These are phyloP conservation scores for Syncephalastrum sp. DNA, from an alignment of 371 early-diverging fungal genomes.

Conservation along the genomic window DNA sequence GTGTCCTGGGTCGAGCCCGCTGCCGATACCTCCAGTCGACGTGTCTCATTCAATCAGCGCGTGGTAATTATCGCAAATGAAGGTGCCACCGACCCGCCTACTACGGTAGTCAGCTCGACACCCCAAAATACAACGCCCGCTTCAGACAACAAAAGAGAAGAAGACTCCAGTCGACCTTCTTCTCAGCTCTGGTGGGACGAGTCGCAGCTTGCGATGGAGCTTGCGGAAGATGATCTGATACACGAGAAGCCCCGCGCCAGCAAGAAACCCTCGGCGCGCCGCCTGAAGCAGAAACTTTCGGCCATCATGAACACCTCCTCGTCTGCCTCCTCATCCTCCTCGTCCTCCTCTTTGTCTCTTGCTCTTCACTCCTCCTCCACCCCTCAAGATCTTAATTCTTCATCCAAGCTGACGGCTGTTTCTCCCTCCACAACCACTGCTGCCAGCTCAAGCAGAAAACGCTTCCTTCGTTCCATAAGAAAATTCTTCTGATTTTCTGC, in stretches of 20 bases:
- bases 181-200: conserved; percentile 14
- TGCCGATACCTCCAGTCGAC: conserved; percentile 11
- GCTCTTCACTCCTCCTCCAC: no score
- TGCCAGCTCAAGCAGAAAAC: no score
- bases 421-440: no score
- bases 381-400: no score
- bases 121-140: not conserved
- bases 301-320: conserved; percentile 4
- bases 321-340: conserved; percentile 8
- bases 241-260: conserved; percentile 2
- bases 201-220: conserved; percentile 16
- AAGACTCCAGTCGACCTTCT: conserved; percentile 1
- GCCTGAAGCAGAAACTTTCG: conserved; percentile 11
- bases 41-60: conserved; percentile 13
- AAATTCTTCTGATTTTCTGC: no score
- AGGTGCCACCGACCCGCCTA: not conserved
- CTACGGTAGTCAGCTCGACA: conserved; percentile 2
- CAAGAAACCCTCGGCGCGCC: conserved; percentile 9
- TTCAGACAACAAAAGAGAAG: conserved; percentile 1
- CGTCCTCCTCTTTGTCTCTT: conserved; percentile 5
- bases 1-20: conserved; percentile 13
- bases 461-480: no score
- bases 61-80: conserved; percentile 4
- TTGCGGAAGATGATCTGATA: conserved; percentile 16
- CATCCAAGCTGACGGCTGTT: no score